These are phyloP conservation scores for Pythium biforme DNA, from an alignment of 352 stramenopile genomes.

Conservation along the genomic window DNA sequence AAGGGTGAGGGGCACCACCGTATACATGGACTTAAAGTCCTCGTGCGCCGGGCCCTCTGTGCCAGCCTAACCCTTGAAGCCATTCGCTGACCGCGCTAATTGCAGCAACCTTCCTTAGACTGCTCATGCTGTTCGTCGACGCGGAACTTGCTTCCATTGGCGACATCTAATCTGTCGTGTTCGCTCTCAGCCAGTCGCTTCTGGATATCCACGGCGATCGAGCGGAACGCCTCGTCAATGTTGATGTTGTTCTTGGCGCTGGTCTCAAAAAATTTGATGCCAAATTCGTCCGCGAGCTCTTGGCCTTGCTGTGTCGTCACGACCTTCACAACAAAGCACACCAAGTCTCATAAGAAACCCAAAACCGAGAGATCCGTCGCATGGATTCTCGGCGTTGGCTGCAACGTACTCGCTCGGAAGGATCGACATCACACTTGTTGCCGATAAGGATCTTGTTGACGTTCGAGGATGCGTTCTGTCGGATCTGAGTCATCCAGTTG, in stretches of 20 bases:
- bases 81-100: slow-evolving; percentile 23
- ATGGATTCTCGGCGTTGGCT: no score
- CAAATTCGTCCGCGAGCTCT: slow-evolving; percentile 91
- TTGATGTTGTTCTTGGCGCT: slow-evolving; percentile 93
- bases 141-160: slow-evolving; percentile 82
- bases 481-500: slow-evolving; percentile 91
- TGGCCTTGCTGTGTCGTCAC: slow-evolving; percentile 93
- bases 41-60: not conserved
- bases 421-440: slow-evolving; percentile 99
- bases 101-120: slow-evolving; percentile 79
- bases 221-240: slow-evolving; percentile 89
- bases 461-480: slow-evolving; percentile 98
- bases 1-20: no score
- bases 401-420: slow-evolving; percentile 90
- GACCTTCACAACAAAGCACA: slow-evolving; percentile 50
- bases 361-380: not conserved
- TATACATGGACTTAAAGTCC: no score
- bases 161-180: slow-evolving; percentile 88
- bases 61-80: not conserved
- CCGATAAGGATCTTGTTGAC: slow-evolving; percentile 99
- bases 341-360: not conserved
- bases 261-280: slow-evolving; percentile 95
- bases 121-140: slow-evolving; percentile 81
- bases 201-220: slow-evolving; percentile 88
- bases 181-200: slow-evolving; percentile 85